A percentile compares a stretch with the other conserved stretches of the same genome.
Evolutionary conservation across 306 rosid genomes (phyloP).

Genomic region (Sesbania bispinosa): DNA sequence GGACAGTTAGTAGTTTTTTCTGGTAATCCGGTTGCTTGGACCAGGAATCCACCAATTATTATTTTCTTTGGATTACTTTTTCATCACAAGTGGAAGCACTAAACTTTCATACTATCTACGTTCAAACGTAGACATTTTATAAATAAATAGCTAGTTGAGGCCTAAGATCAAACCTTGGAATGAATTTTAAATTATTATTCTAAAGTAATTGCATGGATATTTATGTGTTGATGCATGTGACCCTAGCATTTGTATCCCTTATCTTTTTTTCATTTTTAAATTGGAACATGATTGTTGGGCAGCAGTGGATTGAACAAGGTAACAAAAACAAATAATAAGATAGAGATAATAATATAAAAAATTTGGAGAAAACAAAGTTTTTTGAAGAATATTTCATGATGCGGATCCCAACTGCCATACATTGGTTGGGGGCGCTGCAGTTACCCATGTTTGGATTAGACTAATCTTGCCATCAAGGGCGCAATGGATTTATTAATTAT

Average conservation of each 20-base stretch:
- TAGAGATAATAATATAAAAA: slow-evolving; percentile 8
- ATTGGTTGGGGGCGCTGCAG: slow-evolving; percentile 35
- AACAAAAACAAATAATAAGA: slow-evolving; percentile 21
- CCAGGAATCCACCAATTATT: slow-evolving; percentile 30
- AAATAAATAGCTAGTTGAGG: slow-evolving; percentile 24
- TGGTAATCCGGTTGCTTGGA: slow-evolving; percentile 56
- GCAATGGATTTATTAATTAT: slow-evolving; percentile 32
- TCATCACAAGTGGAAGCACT: slow-evolving; percentile 34
- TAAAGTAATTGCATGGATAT: slow-evolving; percentile 17
- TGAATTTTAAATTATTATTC: not conserved
- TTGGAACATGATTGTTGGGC: slow-evolving; percentile 31
- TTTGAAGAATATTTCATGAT: slow-evolving; percentile 39
- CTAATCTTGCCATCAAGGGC: slow-evolving; percentile 39
- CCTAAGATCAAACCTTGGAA: not conserved
- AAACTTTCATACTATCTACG: slow-evolving; percentile 11
- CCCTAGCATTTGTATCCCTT: slow-evolving; percentile 18
- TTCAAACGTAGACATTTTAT: slow-evolving; percentile 2
- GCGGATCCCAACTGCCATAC: slow-evolving; percentile 47
- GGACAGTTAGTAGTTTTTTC: slow-evolving; percentile 71
- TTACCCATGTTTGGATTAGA: slow-evolving; percentile 41
- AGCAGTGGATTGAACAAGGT: slow-evolving; percentile 33
- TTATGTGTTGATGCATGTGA: slow-evolving; percentile 22
- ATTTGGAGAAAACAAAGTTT: slow-evolving; percentile 26
- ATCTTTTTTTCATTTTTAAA: not conserved
- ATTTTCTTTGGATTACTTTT: slow-evolving; percentile 27